Evolutionary conservation across 306 rosid genomes (phyloP), one percentile per base, ranked within the genome.

Genomic region (Senna siamea): DNA sequence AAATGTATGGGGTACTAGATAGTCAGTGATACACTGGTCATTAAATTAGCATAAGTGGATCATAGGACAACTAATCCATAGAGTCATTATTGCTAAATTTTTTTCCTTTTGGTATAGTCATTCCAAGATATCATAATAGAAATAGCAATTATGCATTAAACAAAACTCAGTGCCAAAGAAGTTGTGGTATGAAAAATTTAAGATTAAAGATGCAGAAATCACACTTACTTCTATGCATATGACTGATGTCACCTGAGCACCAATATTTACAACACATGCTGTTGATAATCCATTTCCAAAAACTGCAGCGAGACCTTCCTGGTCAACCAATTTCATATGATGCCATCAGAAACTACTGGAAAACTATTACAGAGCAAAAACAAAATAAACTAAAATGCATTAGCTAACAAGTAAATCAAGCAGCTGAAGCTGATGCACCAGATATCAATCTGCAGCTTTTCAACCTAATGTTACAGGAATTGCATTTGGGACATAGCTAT

Each of bases 271-370:
- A 64, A 89, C 89, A 81, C 99, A 94, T 30, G 97, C 94, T 13
- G 97, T 92, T 74, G 97, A 94, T 75, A 92, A 80, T 72, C 99
- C 99, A 83, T 88, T 94, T 75, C 99, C 99, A 37, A 94, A 94
- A 78, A 92, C 87, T 52, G 97, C 96, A 69, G 99, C 99, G 70
- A 92, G 86, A 76, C 97, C 97, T 84, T 94, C 97, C 98, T 94
- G 89, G 51, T 67, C 89, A 89, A 63, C 60, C 75, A 79, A 76
- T 66, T 65, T 70, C 77, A 59, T 9, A 72, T 43, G 82, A 75
- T 48, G 59, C 26, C 72, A 60, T 72, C 72, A 81, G 78, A 66
- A 50, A 47, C 43, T 58, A 58, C 20, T 41, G 70, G 71, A 46
- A 58, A 80, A 60, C 15, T n/a, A 60, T 35, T 41, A 67, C 35